Base-by-base conservation (phyloP, 768 basidiomycete species). In the Russula sp. region DNA sequence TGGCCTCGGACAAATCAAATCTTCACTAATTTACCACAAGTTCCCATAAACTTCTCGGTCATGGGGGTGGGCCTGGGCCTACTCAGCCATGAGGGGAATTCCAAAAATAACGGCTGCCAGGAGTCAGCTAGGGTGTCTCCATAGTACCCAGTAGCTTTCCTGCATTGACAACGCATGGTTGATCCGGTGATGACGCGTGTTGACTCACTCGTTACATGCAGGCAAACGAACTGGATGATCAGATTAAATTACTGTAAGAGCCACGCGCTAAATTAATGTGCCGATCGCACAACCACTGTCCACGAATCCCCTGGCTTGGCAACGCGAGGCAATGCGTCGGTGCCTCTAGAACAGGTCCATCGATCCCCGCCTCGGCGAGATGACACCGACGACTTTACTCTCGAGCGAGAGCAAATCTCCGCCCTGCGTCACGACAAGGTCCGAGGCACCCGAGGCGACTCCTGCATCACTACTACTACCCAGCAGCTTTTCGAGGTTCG, bases 401-500 rank as follows among this genome's bases (percentile, higher is more conserved):
- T 65, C 68, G 44, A 76, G 72, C 40, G 73, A 71, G 9, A 77
- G 68, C 49, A 76, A 56, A 48, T 75, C 73, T 6, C 76, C 75
- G 1, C 74, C 76, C 2, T 70, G 61, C 6, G 71, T 75, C 9
- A 70, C 75, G 10, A 76, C 74, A 18, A 76, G 63, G 37, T 75
- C 73, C 9, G 68, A 57, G 5, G 63, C 18, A 18, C 62, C 62
- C 20, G 55, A 61, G 6, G 55, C 55, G 10, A 16, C 51, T 16
- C 62, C 67, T 13, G 59, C 52, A 27, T 72, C 62, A 6, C 73
- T 63, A 8, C 79, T 61, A 6, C 73, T 63, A 8, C 79, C 81
- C 66, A 85, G 74, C 31, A 87, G 71, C 44, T 77, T 75, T 69
- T 81, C 78, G 20, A 81, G 70, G 60, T 78, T 81, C 27, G 71